Base-by-base conservation (phyloP, 371 early-diverging fungal genomes). In the Apophysomyces elegans region DNA sequence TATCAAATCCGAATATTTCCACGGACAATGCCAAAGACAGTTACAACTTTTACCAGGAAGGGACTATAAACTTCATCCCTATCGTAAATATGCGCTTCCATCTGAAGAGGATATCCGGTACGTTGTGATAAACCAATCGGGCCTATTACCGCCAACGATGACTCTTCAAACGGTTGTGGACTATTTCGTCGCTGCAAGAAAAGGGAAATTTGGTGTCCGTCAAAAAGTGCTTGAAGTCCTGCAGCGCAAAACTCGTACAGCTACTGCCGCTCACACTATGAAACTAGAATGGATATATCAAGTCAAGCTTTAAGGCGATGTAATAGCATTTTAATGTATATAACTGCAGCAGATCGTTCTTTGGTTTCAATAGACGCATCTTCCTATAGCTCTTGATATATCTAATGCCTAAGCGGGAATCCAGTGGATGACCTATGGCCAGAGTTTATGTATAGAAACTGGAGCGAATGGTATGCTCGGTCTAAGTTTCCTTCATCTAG, bases 71-170 rank as follows among this genome's bases (percentile, higher is more conserved):
- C 64, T 87, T 63, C 90, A 93, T 69, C 91, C 90, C 5, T 87
- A 84, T 68, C 81, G 80, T 26, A 74, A 82, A 44, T 89, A 86
- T 50, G 88, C 84, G 5, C 80, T 94, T 54, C 93, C 94, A 9
- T 81, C 85, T 6, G 93, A 91, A 68, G 62, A 78, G 16, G 93
- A 91, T 58, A 81, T 94, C 44, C 69, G 76, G 12, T 18, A 21
- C 26, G 63, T 86, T 50, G 76, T 89, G 8, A 62, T 58, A 12
- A 88, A 81, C 45, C 79, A 82, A 63, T 87, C 78, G 69, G 76
- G 76, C 35, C 11, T 59, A 77, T 43, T 68, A 65, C 26, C 58
- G 75, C 43, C 9, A 50, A 77, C 76, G 7, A 21, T 80, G 73
- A 84, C 86, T 5, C 72, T 76, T 8, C 65, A 74, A 6, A 88